Conservation (phyloP, 176 grass and related monocot genomes). For the Alloteropsis semialata region DNA sequence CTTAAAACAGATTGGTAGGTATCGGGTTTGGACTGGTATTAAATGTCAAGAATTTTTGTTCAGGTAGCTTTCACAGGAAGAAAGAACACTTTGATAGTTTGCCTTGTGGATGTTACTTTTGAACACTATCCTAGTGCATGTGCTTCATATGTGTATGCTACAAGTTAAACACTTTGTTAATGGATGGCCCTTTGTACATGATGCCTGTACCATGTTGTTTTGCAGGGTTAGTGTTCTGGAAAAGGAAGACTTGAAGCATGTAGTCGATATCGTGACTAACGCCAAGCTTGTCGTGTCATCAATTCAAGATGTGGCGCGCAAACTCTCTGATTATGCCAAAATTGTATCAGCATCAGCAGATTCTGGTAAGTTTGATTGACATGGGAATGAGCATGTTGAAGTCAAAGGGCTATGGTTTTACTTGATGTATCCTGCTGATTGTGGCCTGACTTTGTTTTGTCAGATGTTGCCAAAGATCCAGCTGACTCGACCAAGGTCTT, state of each 20-base stretch:
- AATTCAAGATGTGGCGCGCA: constrained; percentile 80
- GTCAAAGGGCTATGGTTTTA: background rate
- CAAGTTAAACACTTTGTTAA: background rate
- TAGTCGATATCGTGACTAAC: constrained; percentile 87
- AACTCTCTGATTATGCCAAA: constrained; percentile 69
- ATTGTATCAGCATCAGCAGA: constrained; percentile 32
- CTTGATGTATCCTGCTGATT: background rate
- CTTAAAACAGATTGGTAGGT: constrained; percentile 90
- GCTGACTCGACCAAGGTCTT: background rate
- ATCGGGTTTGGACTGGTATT: background rate
- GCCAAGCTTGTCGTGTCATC: constrained; percentile 83
- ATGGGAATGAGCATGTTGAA: background rate
- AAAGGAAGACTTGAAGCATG: constrained; percentile 88
- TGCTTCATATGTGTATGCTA: background rate
- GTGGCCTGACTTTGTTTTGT: constrained; percentile 14
- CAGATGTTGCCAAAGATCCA: constrained; percentile 42
- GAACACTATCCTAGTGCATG: background rate
- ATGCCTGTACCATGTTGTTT: background rate
- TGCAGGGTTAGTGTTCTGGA: constrained; percentile 83
- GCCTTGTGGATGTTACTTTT: background rate
- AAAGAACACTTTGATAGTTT: background rate
- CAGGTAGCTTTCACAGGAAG: background rate
- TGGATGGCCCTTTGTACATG: background rate
- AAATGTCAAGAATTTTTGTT: background rate
- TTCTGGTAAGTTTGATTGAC: constrained; percentile 45